Evolutionary conservation across 768 basidiomycete genomes (phyloP).

Genomic region (Rhodotorula kratochvilovae): DNA sequence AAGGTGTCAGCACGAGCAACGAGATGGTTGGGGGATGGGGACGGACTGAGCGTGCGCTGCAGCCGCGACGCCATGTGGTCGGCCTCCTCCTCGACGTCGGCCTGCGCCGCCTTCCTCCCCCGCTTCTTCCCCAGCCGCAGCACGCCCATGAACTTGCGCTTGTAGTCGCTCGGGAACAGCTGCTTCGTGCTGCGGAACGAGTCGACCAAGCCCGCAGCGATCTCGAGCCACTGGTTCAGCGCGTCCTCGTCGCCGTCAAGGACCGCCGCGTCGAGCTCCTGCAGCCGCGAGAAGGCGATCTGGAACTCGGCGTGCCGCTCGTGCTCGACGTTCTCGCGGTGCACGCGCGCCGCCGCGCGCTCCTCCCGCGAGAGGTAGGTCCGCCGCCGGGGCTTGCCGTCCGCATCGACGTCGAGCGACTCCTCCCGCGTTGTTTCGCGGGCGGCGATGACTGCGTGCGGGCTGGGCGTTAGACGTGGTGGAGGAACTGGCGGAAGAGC

Average conservation of each 20-base stretch:
- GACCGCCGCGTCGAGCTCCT: slow-evolving; percentile 51
- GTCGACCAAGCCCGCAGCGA: slow-evolving; percentile 81
- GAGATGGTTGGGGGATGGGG: not conserved
- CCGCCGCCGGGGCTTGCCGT: not conserved
- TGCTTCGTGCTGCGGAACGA: slow-evolving; percentile 80
- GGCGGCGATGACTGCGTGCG: not conserved
- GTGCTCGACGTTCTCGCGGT: slow-evolving; percentile 55
- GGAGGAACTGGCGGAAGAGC: not conserved
- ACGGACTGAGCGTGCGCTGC: slow-evolving; percentile 46
- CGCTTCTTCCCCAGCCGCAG: slow-evolving; percentile 8
- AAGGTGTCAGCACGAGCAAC: not conserved
- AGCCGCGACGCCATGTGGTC: slow-evolving; percentile 48
- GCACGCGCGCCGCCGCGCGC: not conserved
- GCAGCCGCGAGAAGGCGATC: slow-evolving; percentile 57
- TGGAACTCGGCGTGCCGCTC: slow-evolving; percentile 64
- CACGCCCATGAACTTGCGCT: slow-evolving; percentile 39
- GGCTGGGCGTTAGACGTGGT: not conserved
- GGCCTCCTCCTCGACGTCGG: slow-evolving; percentile 46
- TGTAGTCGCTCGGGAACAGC: slow-evolving; percentile 66
- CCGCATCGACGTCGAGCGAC: not conserved
- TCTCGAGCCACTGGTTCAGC: slow-evolving; percentile 69
- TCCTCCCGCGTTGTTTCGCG: not conserved
- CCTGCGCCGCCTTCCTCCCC: slow-evolving; percentile 24
- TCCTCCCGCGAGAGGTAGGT: slow-evolving; percentile 57
- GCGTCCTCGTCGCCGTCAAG: slow-evolving; percentile 53